A percentile compares a stretch with the other conserved stretches of the same genome.
phyloP scores from a whole-genome alignment of 805 yeast species.

The Saccharomyces kudriavzevii region DNA sequence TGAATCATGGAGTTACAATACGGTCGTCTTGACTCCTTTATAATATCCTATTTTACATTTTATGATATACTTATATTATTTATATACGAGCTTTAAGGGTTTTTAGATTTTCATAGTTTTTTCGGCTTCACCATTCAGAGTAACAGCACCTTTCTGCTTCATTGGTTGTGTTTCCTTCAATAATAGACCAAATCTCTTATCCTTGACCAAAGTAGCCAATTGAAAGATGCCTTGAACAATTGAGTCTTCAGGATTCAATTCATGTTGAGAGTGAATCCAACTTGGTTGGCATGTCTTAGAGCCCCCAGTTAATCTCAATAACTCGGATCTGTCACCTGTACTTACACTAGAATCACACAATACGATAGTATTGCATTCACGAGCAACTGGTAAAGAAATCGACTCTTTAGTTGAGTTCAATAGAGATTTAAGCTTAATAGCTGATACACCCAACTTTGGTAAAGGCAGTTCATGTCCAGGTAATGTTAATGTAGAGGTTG shows the following conservation, averaged over 20 bases:
- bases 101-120: slow-evolving; percentile 10
- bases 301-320: slow-evolving; percentile 79
- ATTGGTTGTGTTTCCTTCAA: slow-evolving; percentile 57
- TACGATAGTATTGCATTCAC: slow-evolving; percentile 72
- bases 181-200: slow-evolving; percentile 59
- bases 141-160: slow-evolving; percentile 23
- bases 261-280: slow-evolving; percentile 79
- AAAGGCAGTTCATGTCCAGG: slow-evolving; percentile 72
- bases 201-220: slow-evolving; percentile 53
- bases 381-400: slow-evolving; percentile 51
- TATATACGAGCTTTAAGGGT: not conserved
- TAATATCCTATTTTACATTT: not conserved
- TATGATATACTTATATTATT: not conserved
- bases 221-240: slow-evolving; percentile 41
- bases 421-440: slow-evolving; percentile 58
- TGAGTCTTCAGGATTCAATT: slow-evolving; percentile 42
- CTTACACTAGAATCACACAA: slow-evolving; percentile 40
- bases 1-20: not conserved
- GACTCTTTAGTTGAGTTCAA: slow-evolving; percentile 41
- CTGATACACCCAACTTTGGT: slow-evolving; percentile 63
- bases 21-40: not conserved
- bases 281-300: slow-evolving; percentile 58
- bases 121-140: slow-evolving; percentile 3
- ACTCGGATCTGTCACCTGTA: slow-evolving; percentile 41
- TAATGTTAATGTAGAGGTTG: slow-evolving; percentile 43